Evolutionary conservation across 2,329 filamentous ascomycete species (phyloP).

Genomic region (Penicillium sp.): DNA sequence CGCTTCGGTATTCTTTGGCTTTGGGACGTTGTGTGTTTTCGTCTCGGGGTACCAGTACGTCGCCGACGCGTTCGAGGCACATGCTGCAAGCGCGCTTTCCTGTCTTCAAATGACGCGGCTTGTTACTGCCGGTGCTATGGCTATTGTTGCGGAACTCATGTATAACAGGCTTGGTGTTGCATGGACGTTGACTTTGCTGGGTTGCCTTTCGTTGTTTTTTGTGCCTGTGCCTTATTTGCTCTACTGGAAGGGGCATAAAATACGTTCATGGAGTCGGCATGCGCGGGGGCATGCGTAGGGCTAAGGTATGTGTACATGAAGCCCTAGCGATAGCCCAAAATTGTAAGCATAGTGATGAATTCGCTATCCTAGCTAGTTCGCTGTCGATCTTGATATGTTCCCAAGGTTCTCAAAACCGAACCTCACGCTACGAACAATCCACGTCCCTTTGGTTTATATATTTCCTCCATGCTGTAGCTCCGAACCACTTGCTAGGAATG

Average conservation of each 20-base stretch:
- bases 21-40: slow-evolving; percentile 50
- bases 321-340: neutral
- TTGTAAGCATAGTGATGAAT: neutral
- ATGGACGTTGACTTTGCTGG: slow-evolving; percentile 44
- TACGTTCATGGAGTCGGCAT: slow-evolving; percentile 18
- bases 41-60: slow-evolving; percentile 55
- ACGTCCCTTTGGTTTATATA: neutral
- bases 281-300: neutral
- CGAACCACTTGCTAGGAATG: neutral
- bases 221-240: slow-evolving; percentile 47
- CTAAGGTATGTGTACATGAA: neutral
- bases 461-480: neutral
- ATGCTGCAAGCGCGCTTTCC: slow-evolving; percentile 49
- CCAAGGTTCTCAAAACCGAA: neutral
- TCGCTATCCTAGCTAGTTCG: neutral
- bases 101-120: slow-evolving; percentile 43
- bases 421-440: neutral
- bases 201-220: slow-evolving; percentile 35
- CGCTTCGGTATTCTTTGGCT: slow-evolving; percentile 53
- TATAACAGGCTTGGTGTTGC: slow-evolving; percentile 41
- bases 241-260: slow-evolving; percentile 25
- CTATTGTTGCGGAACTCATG: slow-evolving; percentile 34
- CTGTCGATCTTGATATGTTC: neutral
- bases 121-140: slow-evolving; percentile 37
- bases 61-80: slow-evolving; percentile 55